These are phyloP conservation scores for Beta corolliflora DNA, from an alignment of 179 eudicot genomes.

Conservation along the genomic window DNA sequence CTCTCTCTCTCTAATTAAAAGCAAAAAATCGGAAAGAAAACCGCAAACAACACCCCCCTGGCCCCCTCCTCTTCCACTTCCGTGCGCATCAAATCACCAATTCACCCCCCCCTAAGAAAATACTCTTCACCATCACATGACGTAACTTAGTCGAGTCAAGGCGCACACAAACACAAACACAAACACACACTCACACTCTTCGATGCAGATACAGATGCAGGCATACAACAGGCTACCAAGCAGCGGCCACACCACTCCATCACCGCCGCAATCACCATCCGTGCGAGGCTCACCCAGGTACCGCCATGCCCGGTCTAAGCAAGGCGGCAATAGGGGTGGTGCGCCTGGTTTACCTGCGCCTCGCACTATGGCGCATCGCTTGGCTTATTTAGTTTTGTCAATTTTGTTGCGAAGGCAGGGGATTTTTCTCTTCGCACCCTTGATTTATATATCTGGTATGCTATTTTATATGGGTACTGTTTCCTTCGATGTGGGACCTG, in stretches of 20 bases:
- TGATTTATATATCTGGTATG: slow-evolving; percentile 82
- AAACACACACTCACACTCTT: neutral
- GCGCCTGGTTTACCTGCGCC: slow-evolving; percentile 25
- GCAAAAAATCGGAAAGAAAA: no score
- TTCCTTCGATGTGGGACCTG: slow-evolving; percentile 76
- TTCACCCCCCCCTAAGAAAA: neutral
- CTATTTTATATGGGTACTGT: slow-evolving; percentile 89
- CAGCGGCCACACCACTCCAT: slow-evolving; percentile 71
- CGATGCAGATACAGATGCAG: slow-evolving; percentile 45
- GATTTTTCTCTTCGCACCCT: slow-evolving; percentile 81
- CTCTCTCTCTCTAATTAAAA: no score
- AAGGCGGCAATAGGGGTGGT: slow-evolving; percentile 20
- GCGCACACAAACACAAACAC: neutral
- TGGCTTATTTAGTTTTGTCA: slow-evolving; percentile 66
- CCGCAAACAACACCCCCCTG: no score
- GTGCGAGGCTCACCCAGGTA: slow-evolving; percentile 57
- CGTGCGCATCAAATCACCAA: neutral
- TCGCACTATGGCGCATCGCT: slow-evolving; percentile 59
- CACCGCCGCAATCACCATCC: slow-evolving; percentile 73
- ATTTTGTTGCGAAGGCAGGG: slow-evolving; percentile 80
- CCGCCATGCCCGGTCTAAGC: slow-evolving; percentile 50
- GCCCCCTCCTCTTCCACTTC: neutral
- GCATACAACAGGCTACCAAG: slow-evolving; percentile 68
- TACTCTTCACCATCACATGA: neutral
- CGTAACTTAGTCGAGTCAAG: neutral